A percentile compares a stretch with the other conserved stretches of the same genome.
Evolutionary conservation across 2,329 filamentous ascomycete genomes (phyloP).

Genomic region (Arachnomyces sp.): DNA sequence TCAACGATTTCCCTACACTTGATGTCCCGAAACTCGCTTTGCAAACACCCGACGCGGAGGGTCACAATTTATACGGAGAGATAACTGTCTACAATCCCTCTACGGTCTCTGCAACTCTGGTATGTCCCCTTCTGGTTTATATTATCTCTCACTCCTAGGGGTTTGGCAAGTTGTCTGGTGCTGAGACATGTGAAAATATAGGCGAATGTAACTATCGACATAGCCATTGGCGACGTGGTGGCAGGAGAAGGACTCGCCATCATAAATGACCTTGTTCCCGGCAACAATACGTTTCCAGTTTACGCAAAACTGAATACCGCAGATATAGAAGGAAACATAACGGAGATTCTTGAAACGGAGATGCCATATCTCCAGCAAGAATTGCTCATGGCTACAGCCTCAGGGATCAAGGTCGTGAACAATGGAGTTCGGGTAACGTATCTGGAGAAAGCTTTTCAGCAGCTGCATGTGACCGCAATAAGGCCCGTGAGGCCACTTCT

Average conservation of each 20-base stretch:
- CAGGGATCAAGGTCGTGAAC: conserved; percentile 1
- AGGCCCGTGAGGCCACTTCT: conserved; percentile 3
- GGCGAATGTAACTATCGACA: neutral
- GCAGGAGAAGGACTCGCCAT: neutral
- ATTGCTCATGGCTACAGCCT: conserved; percentile 2
- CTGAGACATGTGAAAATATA: neutral
- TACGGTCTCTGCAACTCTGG: conserved; percentile 1
- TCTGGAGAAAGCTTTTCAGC: conserved; percentile 21
- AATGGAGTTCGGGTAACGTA: neutral
- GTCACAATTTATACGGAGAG: conserved; percentile 1
- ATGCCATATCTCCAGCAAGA: neutral
- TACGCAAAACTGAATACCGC: conserved; percentile 3
- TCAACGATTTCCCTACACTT: conserved; percentile 2
- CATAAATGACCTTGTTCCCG: conserved; percentile 4
- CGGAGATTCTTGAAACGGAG: neutral
- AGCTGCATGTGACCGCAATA: conserved; percentile 1
- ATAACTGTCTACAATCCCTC: conserved; percentile 1
- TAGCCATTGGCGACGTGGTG: conserved; percentile 1
- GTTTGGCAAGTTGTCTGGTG: no score
- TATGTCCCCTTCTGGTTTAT: neutral
- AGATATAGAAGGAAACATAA: conserved; percentile 2
- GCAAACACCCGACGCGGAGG: neutral
- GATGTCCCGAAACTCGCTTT: neutral
- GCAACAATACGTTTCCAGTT: conserved; percentile 7
- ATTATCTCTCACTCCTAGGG: no score